phyloP scores from a whole-genome alignment of 2,329 filamentous ascomycete species.

The Sclerotinia spermophila region DNA sequence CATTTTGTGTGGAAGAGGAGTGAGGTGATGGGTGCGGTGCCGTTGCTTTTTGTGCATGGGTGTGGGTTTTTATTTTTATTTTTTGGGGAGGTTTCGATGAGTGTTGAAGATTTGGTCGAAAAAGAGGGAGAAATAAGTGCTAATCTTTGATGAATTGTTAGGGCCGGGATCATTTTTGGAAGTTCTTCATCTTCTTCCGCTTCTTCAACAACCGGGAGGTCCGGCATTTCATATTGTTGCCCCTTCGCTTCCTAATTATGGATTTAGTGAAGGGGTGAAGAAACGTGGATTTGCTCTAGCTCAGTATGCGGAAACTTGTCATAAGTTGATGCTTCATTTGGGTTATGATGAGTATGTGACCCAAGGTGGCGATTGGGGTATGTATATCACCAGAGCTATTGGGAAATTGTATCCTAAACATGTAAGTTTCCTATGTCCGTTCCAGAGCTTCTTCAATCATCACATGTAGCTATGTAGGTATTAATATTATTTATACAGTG shows the following conservation, averaged over 20 bases:
- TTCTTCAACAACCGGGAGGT: constrained; percentile 22
- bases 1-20: constrained; percentile 62
- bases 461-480: neutral
- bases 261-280: constrained; percentile 41
- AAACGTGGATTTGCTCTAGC: constrained; percentile 50
- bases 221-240: constrained; percentile 44
- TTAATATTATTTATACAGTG: constrained; percentile 36
- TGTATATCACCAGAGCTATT: constrained; percentile 59
- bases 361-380: constrained; percentile 72
- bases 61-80: constrained; percentile 39
- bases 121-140: neutral
- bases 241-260: constrained; percentile 52
- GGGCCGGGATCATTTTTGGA: constrained; percentile 24
- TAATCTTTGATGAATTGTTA: constrained; percentile 6
- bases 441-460: neutral
- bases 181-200: constrained; percentile 22
- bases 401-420: constrained; percentile 53
- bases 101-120: neutral
- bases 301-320: constrained; percentile 61
- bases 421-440: neutral
- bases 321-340: constrained; percentile 64
- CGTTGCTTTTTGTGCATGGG: constrained; percentile 58
- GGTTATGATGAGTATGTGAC: constrained; percentile 59
- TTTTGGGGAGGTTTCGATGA: neutral
- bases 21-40: constrained; percentile 49